phyloP scores from a whole-genome alignment of 805 yeast species.

The Zygoascus ofunaensis region DNA sequence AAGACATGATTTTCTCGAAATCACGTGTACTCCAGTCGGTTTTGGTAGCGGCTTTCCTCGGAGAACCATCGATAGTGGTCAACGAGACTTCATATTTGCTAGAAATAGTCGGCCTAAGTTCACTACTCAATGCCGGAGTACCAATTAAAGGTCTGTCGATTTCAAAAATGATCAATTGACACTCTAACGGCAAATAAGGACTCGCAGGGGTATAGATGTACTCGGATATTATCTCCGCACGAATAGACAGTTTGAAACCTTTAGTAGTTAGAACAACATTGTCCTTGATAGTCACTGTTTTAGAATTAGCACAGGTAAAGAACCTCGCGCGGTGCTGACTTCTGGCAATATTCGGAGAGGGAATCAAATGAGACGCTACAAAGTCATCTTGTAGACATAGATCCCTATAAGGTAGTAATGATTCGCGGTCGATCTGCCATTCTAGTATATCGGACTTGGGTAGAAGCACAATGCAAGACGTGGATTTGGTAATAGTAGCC shows the following conservation, averaged over 20 bases:
- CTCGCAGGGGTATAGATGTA: slow-evolving; percentile 47
- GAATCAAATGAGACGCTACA: slow-evolving; percentile 51
- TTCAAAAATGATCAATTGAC: slow-evolving; percentile 46
- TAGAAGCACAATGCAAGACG: slow-evolving; percentile 48
- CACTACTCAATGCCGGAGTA: slow-evolving; percentile 21
- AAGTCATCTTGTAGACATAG: slow-evolving; percentile 53
- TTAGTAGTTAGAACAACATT: slow-evolving; percentile 46
- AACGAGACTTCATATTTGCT: slow-evolving; percentile 5
- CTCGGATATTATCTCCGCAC: slow-evolving; percentile 37
- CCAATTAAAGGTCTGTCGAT: slow-evolving; percentile 52
- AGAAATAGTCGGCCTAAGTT: slow-evolving; percentile 14
- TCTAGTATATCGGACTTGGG: slow-evolving; percentile 48
- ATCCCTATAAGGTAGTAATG: slow-evolving; percentile 37
- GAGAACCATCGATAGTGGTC: not conserved
- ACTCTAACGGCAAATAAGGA: slow-evolving; percentile 49
- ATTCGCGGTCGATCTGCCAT: slow-evolving; percentile 32
- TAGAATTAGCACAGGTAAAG: slow-evolving; percentile 26
- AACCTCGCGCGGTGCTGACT: slow-evolving; percentile 18
- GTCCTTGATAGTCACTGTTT: slow-evolving; percentile 47
- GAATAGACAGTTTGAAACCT: slow-evolving; percentile 44
- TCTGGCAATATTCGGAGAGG: slow-evolving; percentile 26
- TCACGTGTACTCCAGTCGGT: slow-evolving; percentile 1
- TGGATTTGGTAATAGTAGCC: slow-evolving; percentile 33
- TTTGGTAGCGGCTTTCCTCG: slow-evolving; percentile 5
- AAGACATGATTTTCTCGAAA: slow-evolving; percentile 34